Evolutionary conservation across 202 grass and related monocot species (phyloP).

Genomic region (Carex arenaria): DNA sequence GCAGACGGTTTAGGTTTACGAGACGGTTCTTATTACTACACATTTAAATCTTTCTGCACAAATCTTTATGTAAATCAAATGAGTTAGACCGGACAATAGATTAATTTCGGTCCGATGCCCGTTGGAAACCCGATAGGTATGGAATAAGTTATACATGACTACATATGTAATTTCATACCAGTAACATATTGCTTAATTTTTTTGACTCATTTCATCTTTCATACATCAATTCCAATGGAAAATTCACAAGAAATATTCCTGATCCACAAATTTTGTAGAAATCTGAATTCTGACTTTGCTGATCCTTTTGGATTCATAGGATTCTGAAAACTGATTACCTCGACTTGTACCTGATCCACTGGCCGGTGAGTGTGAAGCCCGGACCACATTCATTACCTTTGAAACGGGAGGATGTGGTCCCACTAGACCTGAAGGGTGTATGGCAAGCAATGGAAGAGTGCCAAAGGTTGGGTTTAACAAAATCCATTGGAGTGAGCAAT

Average conservation of each 20-base stretch:
- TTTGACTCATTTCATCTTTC: not conserved
- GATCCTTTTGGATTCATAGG: slow-evolving; percentile 23
- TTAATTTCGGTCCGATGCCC: no score
- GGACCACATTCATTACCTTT: slow-evolving; percentile 30
- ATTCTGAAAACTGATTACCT: slow-evolving; percentile 66
- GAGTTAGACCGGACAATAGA: no score
- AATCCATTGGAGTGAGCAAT: slow-evolving; percentile 78
- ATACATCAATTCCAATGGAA: not conserved
- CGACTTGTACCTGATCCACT: slow-evolving; percentile 70
- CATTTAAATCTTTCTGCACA: no score
- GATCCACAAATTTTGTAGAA: not conserved
- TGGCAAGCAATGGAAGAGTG: slow-evolving; percentile 87
- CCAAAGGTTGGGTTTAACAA: slow-evolving; percentile 50
- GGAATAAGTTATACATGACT: not conserved
- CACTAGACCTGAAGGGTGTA: slow-evolving; percentile 43
- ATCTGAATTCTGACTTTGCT: not conserved
- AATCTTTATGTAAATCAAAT: no score
- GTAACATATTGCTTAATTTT: not conserved
- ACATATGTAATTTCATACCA: not conserved
- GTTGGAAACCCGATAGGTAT: not conserved
- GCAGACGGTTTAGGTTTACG: no score
- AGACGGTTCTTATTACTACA: no score
- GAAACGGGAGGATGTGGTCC: slow-evolving; percentile 46
- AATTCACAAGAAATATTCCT: not conserved
- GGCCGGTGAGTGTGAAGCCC: slow-evolving; percentile 53